phyloP scores from a whole-genome alignment of 257 asterid species.

The Leonotis leonurus region DNA sequence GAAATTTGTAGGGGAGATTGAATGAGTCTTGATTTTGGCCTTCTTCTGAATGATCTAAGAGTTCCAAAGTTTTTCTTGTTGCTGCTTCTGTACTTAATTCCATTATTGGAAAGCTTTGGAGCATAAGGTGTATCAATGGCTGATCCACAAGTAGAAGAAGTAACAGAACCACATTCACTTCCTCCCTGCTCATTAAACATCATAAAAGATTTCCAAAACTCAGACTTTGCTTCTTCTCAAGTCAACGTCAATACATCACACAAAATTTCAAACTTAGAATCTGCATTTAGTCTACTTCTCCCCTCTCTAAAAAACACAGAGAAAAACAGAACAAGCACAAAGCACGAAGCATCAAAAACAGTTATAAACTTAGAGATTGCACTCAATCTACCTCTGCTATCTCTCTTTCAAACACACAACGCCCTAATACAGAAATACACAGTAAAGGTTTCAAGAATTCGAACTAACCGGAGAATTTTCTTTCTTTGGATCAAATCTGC shows the following conservation, averaged over 20 bases:
- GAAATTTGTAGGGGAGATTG: conserved; percentile 22
- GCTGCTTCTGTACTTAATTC: conserved; percentile 17
- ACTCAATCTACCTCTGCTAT: no score
- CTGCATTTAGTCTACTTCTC: background rate
- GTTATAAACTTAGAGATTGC: no score
- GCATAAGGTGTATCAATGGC: conserved; percentile 15
- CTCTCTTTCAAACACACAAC: no score
- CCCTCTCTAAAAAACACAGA: background rate
- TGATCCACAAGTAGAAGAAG: conserved; percentile 55
- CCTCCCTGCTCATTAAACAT: conserved; percentile 36
- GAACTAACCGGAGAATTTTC: conserved; percentile 46
- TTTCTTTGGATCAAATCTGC: conserved; percentile 37
- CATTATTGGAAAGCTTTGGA: background rate
- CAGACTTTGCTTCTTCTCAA: background rate
- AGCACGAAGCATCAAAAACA: no score
- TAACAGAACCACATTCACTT: conserved; percentile 45
- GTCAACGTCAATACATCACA: background rate
- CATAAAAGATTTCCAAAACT: background rate
- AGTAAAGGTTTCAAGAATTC: background rate
- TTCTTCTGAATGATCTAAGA: conserved; percentile 37
- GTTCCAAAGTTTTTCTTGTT: conserved; percentile 24
- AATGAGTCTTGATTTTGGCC: conserved; percentile 31
- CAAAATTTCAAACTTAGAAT: background rate
- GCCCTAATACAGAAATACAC: no score
- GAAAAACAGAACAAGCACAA: no score